These are phyloP conservation scores for Periconia sp. DNA, from an alignment of 2,329 filamentous ascomycete species.

Conservation along the genomic window DNA sequence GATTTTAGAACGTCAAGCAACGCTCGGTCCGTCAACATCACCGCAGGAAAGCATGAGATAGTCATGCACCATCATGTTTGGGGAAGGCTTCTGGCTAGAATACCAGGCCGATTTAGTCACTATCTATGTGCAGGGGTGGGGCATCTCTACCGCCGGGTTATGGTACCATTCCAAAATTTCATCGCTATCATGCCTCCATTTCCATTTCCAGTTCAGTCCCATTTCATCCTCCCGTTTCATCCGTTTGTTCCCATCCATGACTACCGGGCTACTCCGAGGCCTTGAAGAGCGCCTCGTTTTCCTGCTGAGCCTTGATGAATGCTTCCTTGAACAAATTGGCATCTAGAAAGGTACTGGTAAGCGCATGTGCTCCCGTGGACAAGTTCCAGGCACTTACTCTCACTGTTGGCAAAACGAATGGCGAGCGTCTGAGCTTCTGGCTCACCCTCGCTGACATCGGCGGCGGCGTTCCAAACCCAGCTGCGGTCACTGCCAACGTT, in stretches of 20 bases:
- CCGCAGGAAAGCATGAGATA: no score
- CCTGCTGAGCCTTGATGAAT: slow-evolving; percentile 95
- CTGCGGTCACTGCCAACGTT: slow-evolving; percentile 98
- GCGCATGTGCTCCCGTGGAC: slow-evolving; percentile 27
- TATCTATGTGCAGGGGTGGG: slow-evolving; percentile 46
- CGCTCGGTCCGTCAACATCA: no score
- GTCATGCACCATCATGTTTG: no score
- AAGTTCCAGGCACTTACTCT: slow-evolving; percentile 71
- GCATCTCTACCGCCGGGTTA: slow-evolving; percentile 36
- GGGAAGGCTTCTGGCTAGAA: slow-evolving; percentile 11
- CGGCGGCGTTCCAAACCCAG: slow-evolving; percentile 99
- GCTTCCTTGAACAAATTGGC: slow-evolving; percentile 97
- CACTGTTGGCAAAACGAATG: slow-evolving; percentile 96
- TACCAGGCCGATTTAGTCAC: slow-evolving; percentile 35
- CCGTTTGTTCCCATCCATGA: not conserved
- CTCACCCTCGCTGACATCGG: slow-evolving; percentile 97
- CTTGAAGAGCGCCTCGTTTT: slow-evolving; percentile 87
- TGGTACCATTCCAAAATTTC: slow-evolving; percentile 35
- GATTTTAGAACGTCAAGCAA: no score
- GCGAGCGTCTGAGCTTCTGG: slow-evolving; percentile 94
- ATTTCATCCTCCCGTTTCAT: not conserved
- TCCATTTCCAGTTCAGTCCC: slow-evolving; percentile 2
- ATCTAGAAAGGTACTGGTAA: slow-evolving; percentile 60
- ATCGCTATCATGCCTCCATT: slow-evolving; percentile 29
- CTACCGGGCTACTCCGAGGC: slow-evolving; percentile 45